Conservation (phyloP, 2,329 filamentous ascomycete species). For the Rhynchosporium agropyri region DNA sequence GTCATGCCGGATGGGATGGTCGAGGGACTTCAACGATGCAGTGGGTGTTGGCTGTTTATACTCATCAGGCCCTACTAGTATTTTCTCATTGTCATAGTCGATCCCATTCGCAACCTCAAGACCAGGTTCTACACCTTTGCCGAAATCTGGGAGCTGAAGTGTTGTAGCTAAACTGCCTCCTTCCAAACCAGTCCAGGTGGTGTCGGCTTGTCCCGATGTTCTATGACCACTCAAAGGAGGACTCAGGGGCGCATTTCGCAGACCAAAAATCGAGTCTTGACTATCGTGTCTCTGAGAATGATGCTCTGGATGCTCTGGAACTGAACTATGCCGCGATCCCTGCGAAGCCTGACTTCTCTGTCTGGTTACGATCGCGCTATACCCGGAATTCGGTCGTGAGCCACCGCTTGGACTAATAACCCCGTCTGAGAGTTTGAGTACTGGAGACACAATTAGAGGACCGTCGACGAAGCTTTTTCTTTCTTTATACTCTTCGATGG, state of each 20-base stretch:
- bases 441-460: conserved; percentile 23
- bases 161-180: conserved; percentile 30
- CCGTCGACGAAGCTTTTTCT: conserved; percentile 21
- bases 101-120: conserved; percentile 33
- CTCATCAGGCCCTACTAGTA: conserved; percentile 16
- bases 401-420: conserved; percentile 32
- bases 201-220: conserved; percentile 21
- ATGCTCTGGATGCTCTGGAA: conserved; percentile 29
- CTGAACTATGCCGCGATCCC: conserved; percentile 34
- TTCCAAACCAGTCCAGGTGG: conserved; percentile 23
- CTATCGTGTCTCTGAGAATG: conserved; percentile 29
- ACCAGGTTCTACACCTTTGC: conserved; percentile 34
- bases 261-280: conserved; percentile 36
- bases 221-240: conserved; percentile 31
- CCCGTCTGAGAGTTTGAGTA: conserved; percentile 18
- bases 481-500: conserved; percentile 34
- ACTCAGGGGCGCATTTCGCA: conserved; percentile 29
- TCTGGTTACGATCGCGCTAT: conserved; percentile 34
- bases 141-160: conserved; percentile 32
- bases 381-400: conserved; percentile 32
- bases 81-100: conserved; percentile 29
- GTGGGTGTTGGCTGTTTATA: conserved; percentile 27
- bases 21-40: conserved; percentile 35
- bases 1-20: conserved; percentile 38
- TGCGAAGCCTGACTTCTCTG: conserved; percentile 36